phyloP scores from a whole-genome alignment of 768 basidiomycete species.

The Trametopsis cervina region DNA sequence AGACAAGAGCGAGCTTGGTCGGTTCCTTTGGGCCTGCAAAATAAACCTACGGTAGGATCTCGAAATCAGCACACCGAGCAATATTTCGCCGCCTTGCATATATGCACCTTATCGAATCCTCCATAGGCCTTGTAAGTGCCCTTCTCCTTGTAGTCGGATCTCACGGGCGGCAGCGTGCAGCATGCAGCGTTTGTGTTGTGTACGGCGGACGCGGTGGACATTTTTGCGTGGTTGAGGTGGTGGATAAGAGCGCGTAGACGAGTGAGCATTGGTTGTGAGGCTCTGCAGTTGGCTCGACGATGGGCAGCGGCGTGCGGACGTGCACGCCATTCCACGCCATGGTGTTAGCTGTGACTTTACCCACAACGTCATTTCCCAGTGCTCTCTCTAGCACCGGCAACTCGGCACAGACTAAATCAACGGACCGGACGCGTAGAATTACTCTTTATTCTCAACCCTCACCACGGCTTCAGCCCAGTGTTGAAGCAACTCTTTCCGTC shows the following conservation, averaged over 20 bases:
- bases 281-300: too few relatives aligned
- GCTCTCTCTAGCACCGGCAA: too few relatives aligned
- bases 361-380: too few relatives aligned
- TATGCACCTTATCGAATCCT: slow-evolving; percentile 34
- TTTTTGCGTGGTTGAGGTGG: slow-evolving; percentile 35
- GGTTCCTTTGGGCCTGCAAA: slow-evolving; percentile 38
- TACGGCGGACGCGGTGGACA: slow-evolving; percentile 23
- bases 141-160: slow-evolving; percentile 45
- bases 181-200: slow-evolving; percentile 35
- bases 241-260: slow-evolving; percentile 33
- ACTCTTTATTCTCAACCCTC: slow-evolving; percentile 26
- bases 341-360: too few relatives aligned
- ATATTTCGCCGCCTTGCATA: not conserved
- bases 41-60: slow-evolving; percentile 30
- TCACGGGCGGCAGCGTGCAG: slow-evolving; percentile 49
- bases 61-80: not conserved
- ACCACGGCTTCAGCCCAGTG: slow-evolving; percentile 29
- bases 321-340: too few relatives aligned
- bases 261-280: slow-evolving; percentile 20
- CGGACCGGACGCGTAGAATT: too few relatives aligned
- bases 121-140: slow-evolving; percentile 41
- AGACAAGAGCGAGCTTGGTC: slow-evolving; percentile 46
- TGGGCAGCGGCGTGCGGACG: too few relatives aligned
- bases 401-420: too few relatives aligned
- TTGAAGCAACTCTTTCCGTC: slow-evolving; percentile 52